Base-by-base conservation (phyloP, 2,329 filamentous ascomycete genomes). In the Westerdykella aurantiaca region DNA sequence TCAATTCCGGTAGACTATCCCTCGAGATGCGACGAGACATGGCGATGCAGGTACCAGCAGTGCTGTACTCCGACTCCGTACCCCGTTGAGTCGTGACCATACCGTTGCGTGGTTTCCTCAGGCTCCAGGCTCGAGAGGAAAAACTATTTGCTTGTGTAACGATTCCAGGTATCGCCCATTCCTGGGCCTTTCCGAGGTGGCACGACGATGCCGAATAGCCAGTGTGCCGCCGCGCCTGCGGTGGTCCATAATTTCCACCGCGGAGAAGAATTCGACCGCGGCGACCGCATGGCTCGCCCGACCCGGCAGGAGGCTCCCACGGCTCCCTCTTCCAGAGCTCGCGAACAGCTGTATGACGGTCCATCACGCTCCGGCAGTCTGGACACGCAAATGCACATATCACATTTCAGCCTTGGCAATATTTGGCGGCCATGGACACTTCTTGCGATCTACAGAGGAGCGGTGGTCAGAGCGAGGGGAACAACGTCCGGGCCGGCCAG, bases 401-500 rank as follows among this genome's bases (percentile, higher is more conserved):
- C 47, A 44, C 53, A 54, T 56, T 49, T 40, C 44, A 34, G 38
- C 22, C 59, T 62, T 61, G 61, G 60, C 63, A 60, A 57, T 60
- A 62, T 49, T 54, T 29, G 25, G 25, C 25, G 10, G 25, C 7
- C 25, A 6, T 21, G 47, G 50, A 52, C 48, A 38, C 51, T 45
- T 52, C 51, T 42, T 51, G 51, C 17, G 62, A 68, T 67, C 65
- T 57, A 49, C 63, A 13, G 31, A 14, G 31, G 14, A 33, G 4
- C 14, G 44, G 50, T 58, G 53, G 57, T 56, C 57, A 53, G 25
- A 53, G 50, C 57, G 59, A 53, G 57, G 47, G 47, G 52, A 61
- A 54, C 51, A 64, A 61, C 65, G 58, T 61, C 49, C 62, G 64
- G 63, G 54, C 58, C 63, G 65, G 60, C 57, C 59, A 65, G 54